Evolutionary conservation across 192 early-diverging fungal genomes (phyloP), one percentile per base, ranked within the genome.

Genomic region (Coemansia sp.): DNA sequence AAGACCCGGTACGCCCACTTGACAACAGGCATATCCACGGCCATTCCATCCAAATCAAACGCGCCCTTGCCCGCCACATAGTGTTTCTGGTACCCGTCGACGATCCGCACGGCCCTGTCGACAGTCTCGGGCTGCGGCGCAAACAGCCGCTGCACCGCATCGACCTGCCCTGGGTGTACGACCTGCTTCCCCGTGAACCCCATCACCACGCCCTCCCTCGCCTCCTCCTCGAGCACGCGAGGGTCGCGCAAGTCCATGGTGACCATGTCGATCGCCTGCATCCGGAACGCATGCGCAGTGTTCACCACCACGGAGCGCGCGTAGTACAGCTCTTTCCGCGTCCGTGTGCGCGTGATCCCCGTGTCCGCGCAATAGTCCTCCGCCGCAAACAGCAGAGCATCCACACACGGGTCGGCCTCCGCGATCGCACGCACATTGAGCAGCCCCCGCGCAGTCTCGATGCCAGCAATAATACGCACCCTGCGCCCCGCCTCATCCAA

Each of bases 111-210:
- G 0, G 92, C 92, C 8, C 86, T 74, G 19, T 76, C 80, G 43
- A 93, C 75, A 23, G 86, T 83, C 40, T 84, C 82, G 11, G 65
- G 62, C 7, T 86, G 85, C 14, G 95, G 95, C 52, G 87, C 64
- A 69, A 94, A 98, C 24, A 58, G 65, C 24, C 73, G 58, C 56
- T 98, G 92, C 53, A 98, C 95, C 8, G 78, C 80, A 27, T 92
- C 89, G 19, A 95, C 79, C 65, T 98, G 95, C 7, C 80, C 77
- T 40, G 95, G 95, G 64, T 98, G 95, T 51, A 98, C 93, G 5
- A 92, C 92, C 71, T 98, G 95, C 80, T 98, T 98, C 46, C 95
- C 95, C 16, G 91, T 86, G 77, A 95, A 98, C 6, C 95, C 95
- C 89, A 94, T 94, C 54, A 88, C 82, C 8, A 88, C 84, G 2